Conservation (phyloP, 305 asterid genomes). For the Rubia balearica region DNA sequence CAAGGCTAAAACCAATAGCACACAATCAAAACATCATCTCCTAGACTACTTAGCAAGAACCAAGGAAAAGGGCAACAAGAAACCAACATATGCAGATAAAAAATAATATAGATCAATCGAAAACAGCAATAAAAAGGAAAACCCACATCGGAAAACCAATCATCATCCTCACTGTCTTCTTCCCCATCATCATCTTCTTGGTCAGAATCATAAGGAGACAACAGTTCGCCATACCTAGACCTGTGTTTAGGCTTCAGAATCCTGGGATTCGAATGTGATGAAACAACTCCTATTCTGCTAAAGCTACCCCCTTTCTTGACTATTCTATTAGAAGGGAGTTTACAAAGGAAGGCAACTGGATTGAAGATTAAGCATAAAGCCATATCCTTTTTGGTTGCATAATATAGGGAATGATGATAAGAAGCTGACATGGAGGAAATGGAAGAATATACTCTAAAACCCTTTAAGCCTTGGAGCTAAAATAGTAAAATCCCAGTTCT, state of each 20-base stretch:
- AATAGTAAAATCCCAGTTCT: neutral
- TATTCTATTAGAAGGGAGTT: neutral
- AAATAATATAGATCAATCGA: neutral
- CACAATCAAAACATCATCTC: neutral
- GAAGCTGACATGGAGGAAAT: slow-evolving; percentile 1
- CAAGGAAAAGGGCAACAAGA: neutral
- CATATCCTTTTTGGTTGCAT: slow-evolving; percentile 7
- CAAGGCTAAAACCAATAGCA: neutral
- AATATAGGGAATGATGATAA: slow-evolving; percentile 4
- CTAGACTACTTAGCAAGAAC: neutral
- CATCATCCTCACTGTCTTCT: slow-evolving; percentile 32
- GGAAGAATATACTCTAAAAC: slow-evolving; percentile 28
- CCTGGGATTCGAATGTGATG: slow-evolving; percentile 73
- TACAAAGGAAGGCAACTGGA: slow-evolving; percentile 8
- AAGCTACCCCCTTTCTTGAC: neutral
- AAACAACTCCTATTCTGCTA: slow-evolving; percentile 31
- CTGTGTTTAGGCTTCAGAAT: slow-evolving; percentile 65
- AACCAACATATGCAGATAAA: neutral
- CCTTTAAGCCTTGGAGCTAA: slow-evolving; percentile 17
- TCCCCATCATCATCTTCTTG: slow-evolving; percentile 31
- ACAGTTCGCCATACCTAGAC: slow-evolving; percentile 51
- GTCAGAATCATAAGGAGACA: slow-evolving; percentile 57
- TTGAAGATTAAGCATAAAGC: slow-evolving; percentile 7
- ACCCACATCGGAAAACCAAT: slow-evolving; percentile 53
- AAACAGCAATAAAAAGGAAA: neutral